phyloP scores from a whole-genome alignment of 2,329 filamentous ascomycete genomes.

The Colletotrichum melonis region DNA sequence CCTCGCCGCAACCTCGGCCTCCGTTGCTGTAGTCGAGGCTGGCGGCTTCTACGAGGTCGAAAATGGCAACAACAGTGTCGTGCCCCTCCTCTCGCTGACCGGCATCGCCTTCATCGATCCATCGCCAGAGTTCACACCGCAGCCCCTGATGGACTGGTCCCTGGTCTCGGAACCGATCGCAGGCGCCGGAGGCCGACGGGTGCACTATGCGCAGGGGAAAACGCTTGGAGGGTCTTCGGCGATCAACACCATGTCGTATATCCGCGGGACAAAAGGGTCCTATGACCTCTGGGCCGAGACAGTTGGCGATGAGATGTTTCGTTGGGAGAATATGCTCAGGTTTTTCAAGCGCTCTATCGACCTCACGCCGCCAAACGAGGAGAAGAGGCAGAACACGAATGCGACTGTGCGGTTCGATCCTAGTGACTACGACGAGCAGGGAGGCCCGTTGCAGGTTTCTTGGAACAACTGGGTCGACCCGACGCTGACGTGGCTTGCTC shows the following conservation, averaged over 20 bases:
- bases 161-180: conserved; percentile 40
- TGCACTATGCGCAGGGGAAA: conserved; percentile 52
- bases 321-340: conserved; percentile 44
- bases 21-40: conserved; percentile 53
- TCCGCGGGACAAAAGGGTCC: conserved; percentile 39
- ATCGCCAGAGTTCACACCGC: conserved; percentile 33
- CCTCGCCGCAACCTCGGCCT: conserved; percentile 44
- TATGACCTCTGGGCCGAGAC: conserved; percentile 45
- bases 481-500: conserved; percentile 38
- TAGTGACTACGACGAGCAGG: conserved; percentile 39
- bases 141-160: conserved; percentile 45
- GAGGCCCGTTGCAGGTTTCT: conserved; percentile 42
- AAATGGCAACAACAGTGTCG: conserved; percentile 42
- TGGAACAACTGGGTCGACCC: conserved; percentile 41
- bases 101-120: conserved; percentile 35
- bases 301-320: conserved; percentile 45
- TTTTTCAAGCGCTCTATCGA: conserved; percentile 45
- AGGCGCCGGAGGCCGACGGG: conserved; percentile 40
- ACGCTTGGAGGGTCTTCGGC: conserved; percentile 46
- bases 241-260: conserved; percentile 44
- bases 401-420: conserved; percentile 42
- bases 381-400: conserved; percentile 36
- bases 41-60: conserved; percentile 47
- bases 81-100: conserved; percentile 38
- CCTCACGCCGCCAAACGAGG: conserved; percentile 45